Conservation (phyloP, 179 eudicot species). For the Gypsophila paniculata region DNA sequence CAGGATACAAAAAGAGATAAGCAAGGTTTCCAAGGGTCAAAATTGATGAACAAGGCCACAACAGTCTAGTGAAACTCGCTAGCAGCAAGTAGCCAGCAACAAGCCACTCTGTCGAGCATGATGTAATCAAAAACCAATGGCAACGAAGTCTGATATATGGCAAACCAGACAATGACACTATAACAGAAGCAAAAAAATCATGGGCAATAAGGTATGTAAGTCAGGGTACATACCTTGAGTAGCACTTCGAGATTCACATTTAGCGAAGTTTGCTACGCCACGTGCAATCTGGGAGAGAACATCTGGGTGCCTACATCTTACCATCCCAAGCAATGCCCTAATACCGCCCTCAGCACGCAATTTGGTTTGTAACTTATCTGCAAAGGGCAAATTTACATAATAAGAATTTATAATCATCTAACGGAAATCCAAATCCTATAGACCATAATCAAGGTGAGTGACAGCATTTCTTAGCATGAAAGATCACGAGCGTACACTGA, state of each 20-base stretch:
- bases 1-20: not conserved
- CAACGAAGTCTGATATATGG: not conserved
- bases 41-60: not conserved
- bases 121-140: not conserved
- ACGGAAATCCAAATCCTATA: not conserved
- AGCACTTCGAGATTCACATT: slow-evolving; percentile 88
- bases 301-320: slow-evolving; percentile 95
- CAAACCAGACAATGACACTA: not conserved
- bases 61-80: not conserved
- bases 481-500: not conserved
- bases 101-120: not conserved
- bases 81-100: not conserved
- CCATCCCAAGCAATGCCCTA: slow-evolving; percentile 89
- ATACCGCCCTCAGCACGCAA: slow-evolving; percentile 93
- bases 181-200: too few species aligned
- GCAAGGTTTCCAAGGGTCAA: not conserved
- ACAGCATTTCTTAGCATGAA: not conserved
- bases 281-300: slow-evolving; percentile 98
- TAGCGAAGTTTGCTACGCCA: slow-evolving; percentile 95
- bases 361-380: slow-evolving; percentile 85
- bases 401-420: not conserved
- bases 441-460: not conserved
- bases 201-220: too few species aligned
- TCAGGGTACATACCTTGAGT: slow-evolving; percentile 56
- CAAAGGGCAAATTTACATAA: slow-evolving; percentile 9